A percentile compares a stretch with the other conserved stretches of the same genome.
Conservation (phyloP, 1,139 yeast genomes). For the Pichia sp. region DNA sequence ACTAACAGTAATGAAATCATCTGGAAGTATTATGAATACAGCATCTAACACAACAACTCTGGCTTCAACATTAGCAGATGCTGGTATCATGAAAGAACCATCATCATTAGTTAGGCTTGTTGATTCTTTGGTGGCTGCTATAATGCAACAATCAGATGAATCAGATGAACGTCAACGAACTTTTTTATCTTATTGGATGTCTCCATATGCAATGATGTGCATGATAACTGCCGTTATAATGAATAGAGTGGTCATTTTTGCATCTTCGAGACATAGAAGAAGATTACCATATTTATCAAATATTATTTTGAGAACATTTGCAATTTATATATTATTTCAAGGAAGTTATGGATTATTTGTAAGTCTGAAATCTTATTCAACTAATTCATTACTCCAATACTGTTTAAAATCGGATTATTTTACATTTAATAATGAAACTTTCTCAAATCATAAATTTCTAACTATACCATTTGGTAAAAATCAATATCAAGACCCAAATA, state of each 20-base stretch:
- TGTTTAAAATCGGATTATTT: constrained; percentile 22
- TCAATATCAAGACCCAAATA: neutral
- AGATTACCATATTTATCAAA: constrained; percentile 28
- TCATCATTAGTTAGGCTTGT: constrained; percentile 16
- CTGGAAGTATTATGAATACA: too few species aligned
- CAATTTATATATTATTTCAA: constrained; percentile 27
- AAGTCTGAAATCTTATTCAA: constrained; percentile 23
- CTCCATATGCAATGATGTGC: constrained; percentile 48
- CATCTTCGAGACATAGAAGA: constrained; percentile 46
- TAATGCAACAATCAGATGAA: constrained; percentile 29
- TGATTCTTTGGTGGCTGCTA: constrained; percentile 26
- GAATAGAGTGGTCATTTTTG: constrained; percentile 62
- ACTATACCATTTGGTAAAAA: constrained; percentile 12
- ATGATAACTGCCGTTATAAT: constrained; percentile 59
- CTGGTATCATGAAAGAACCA: too few species aligned
- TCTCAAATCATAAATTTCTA: constrained; percentile 8
- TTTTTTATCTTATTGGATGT: constrained; percentile 35
- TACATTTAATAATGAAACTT: constrained; percentile 32
- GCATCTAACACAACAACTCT: neutral
- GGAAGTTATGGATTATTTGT: constrained; percentile 28
- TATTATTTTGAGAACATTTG: constrained; percentile 25
- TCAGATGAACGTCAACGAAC: constrained; percentile 23
- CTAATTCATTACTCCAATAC: constrained; percentile 12
- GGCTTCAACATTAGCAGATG: neutral
- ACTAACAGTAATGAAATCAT: too few species aligned